Evolutionary conservation across 106 monocot species (phyloP), one percentile per base, ranked within the genome.

Genomic region (Acorus calamus): DNA sequence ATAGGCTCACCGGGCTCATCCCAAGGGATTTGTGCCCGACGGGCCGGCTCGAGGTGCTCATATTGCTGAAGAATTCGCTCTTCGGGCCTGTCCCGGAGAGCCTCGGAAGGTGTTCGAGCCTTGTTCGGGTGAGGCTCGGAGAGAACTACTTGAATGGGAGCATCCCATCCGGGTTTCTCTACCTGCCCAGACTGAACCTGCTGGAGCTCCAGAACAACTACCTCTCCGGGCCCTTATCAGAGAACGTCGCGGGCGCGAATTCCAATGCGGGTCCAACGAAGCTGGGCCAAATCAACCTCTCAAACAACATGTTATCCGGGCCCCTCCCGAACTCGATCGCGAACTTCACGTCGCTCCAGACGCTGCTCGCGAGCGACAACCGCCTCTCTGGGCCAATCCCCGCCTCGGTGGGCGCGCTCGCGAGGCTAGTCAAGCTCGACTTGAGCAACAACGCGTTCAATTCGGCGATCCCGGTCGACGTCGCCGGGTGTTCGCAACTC

Each of bases 191-290:
- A 10, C 76, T 98, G 46, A 78, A 85, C 64, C 81, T 98, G 8
- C 64, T 98, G 47, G 96, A 98, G 80, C 75, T 98, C 53, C 88
- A 98, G 55, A 83, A 71, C 76, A 98, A 98, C 62, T 88, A 80
- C 59, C 76, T 98, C 43, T 71, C 91, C 8, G 96, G 96, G n/a
- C 50, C 76, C 0, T 43, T 98, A 1, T 64, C 82, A 1, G 91
- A 87, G 69, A 85, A 88, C 52, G 53, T 28, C 1, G 28, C 28
- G 28, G 28, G 28, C 28, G 28, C 73, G 2, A 54, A 69, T 10
- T 4, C 57, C 0, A 52, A 44, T 5, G 44, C 7, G 4, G 42
- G 47, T 11, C 62, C 73, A 10, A 67, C 67, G 46, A 69, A 63
- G 55, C 62, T 98, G 70, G 74, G 67, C 3, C 87, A 91, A 67